Conservation (phyloP, 2,329 filamentous ascomycete species). For the Claviceps digitariae region DNA sequence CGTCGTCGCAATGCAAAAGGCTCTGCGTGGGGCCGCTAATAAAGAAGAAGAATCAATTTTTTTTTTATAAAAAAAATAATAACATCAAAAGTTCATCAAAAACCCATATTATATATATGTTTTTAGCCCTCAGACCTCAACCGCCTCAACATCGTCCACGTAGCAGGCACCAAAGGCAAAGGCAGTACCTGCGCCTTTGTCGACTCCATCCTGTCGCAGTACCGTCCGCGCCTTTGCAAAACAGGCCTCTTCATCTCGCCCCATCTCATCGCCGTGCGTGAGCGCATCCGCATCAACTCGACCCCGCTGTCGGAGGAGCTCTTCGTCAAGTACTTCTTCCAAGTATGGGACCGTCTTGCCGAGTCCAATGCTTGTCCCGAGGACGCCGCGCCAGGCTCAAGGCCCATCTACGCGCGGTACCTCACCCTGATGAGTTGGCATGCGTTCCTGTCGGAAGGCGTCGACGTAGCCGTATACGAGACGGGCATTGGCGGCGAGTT, state of each 20-base stretch:
- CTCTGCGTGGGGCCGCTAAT: background rate
- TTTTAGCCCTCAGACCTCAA: slow-evolving; percentile 34
- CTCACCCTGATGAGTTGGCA: slow-evolving; percentile 56
- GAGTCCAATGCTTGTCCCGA: slow-evolving; percentile 20
- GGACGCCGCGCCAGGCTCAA: slow-evolving; percentile 22
- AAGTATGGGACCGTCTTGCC: slow-evolving; percentile 48
- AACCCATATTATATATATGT: background rate
- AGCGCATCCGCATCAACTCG: slow-evolving; percentile 52
- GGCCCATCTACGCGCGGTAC: slow-evolving; percentile 46
- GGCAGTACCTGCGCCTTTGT: slow-evolving; percentile 59
- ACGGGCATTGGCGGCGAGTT: slow-evolving; percentile 54
- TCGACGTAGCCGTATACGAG: slow-evolving; percentile 52
- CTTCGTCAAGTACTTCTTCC: slow-evolving; percentile 54
- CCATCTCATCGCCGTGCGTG: slow-evolving; percentile 52
- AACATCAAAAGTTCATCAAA: background rate
- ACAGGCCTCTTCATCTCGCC: slow-evolving; percentile 57
- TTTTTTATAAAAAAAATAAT: background rate
- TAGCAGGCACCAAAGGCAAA: slow-evolving; percentile 67
- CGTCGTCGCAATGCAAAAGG: background rate
- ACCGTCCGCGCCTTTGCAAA: slow-evolving; percentile 29
- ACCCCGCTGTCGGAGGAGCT: slow-evolving; percentile 40
- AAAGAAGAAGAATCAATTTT: no score
- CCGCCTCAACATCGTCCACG: slow-evolving; percentile 52
- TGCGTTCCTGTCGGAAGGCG: slow-evolving; percentile 47
- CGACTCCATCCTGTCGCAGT: slow-evolving; percentile 45